Conservation (phyloP, 495 filamentous ascomycete species). For the Penicillium canariense region DNA sequence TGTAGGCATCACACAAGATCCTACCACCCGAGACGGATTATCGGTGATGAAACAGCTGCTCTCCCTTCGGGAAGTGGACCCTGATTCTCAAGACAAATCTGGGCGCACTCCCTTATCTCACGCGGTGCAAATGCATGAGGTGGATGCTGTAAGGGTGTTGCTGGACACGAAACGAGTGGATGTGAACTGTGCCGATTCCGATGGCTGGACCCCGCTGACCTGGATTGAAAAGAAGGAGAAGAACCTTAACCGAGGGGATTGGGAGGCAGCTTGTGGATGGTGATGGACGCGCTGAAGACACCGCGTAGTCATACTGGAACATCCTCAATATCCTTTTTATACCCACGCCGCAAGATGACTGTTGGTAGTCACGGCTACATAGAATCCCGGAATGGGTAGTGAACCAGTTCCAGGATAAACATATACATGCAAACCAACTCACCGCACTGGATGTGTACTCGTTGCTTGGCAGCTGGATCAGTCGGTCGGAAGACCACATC, state of each 20-base stretch:
- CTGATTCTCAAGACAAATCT: not conserved
- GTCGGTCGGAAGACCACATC: too few relatives aligned
- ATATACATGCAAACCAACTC: too few relatives aligned
- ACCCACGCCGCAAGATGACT: too few relatives aligned
- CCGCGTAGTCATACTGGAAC: not conserved
- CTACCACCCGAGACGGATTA: not conserved
- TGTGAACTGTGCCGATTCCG: not conserved
- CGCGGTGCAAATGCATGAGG: not conserved
- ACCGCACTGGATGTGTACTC: too few relatives aligned
- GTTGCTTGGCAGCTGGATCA: too few relatives aligned
- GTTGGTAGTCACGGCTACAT: too few relatives aligned
- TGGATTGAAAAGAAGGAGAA: not conserved
- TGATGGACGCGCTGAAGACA: not conserved
- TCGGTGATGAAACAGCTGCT: constrained; percentile 7
- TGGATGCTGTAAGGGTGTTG: not conserved
- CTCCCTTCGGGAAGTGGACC: not conserved
- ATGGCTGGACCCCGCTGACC: constrained; percentile 3
- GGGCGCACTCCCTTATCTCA: constrained; percentile 2
- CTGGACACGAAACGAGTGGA: not conserved
- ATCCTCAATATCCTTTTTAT: too few relatives aligned
- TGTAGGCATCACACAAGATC: not conserved
- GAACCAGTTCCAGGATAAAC: too few relatives aligned
- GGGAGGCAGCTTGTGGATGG: not conserved
- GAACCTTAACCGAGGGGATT: not conserved
- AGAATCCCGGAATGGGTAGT: too few relatives aligned